Evolutionary conservation across 805 yeast species (phyloP).

Genomic region (Candida pseudofarinosa): DNA sequence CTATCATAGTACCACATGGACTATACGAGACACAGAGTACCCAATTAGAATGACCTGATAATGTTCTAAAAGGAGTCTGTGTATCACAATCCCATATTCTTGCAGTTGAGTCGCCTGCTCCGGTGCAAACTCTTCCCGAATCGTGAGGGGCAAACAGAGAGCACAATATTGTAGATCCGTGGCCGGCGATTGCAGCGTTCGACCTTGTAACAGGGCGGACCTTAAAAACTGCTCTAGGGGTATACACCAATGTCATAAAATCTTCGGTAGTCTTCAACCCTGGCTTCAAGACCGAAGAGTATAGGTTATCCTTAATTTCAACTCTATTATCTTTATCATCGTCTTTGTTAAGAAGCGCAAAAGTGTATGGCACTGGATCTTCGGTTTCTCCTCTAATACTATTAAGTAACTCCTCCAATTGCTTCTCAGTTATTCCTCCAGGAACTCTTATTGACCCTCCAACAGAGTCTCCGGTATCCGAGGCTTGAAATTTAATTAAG

Average conservation of each 20-base stretch:
- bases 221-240: conserved; percentile 93
- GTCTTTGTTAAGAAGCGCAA: conserved; percentile 54
- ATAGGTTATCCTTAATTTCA: conserved; percentile 76
- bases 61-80: conserved; percentile 79
- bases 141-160: conserved; percentile 92
- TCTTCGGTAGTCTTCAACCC: conserved; percentile 90
- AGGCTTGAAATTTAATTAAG: conserved; percentile 82
- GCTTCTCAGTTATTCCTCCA: conserved; percentile 78
- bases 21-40: conserved; percentile 89
- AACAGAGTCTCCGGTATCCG: conserved; percentile 82
- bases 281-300: conserved; percentile 79
- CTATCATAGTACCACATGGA: conserved; percentile 85
- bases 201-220: conserved; percentile 89
- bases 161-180: conserved; percentile 88
- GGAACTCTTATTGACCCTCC: conserved; percentile 91
- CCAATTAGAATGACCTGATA: conserved; percentile 89
- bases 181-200: conserved; percentile 91
- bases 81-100: conserved; percentile 96
- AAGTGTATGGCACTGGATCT: conserved; percentile 88
- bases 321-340: conserved; percentile 40
- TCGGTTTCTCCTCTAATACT: conserved; percentile 66
- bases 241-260: conserved; percentile 80
- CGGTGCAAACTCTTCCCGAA: conserved; percentile 82
- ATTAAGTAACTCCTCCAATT: conserved; percentile 83
- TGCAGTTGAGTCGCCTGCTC: conserved; percentile 95